Base-by-base conservation (phyloP, 2,329 filamentous ascomycete genomes). In the Passalora sequoiae region DNA sequence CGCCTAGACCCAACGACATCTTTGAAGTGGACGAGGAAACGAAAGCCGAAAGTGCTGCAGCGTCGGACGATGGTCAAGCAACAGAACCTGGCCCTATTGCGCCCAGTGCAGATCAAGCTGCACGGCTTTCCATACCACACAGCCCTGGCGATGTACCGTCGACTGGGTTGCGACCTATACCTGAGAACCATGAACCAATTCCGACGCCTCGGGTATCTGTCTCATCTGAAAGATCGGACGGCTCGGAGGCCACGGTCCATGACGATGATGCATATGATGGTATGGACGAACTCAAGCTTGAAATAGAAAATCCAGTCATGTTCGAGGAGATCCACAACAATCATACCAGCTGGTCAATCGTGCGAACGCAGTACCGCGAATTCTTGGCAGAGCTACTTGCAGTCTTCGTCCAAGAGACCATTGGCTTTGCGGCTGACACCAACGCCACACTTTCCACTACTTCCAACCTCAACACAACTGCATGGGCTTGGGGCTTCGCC, bases 371-470 rank as follows among this genome's bases (percentile, higher is more conserved):
- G 25, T 70, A 75, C 51, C 69, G 74, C 8, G 74, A 78, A 54
- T 71, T 73, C 20, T 62, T 77, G 2, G 75, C 74, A 1, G 75
- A 79, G 49, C 66, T 72, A 1, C 65, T 79, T 6, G 73, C 68
- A 3, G 73, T 74, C 45, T 44, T 60, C 9, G 44, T 61, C 1
- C 51, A 60, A 29, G 37, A 58, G 1, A 57, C 53, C 5, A 65
- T 77, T 16, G 75, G 74, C 4, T 70, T 78, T 46, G 71, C 66
- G 37, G 69, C 69, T 9, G 71, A 76, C 43, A 61, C 76, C 1
- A 66, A 67, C 1, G 67, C 74, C 21, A 69, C 69, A 1, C 43
- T 55, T 12, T 48, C 45, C 22, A 38, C 45, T n/a, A 46, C 42
- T 4, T 39, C 36, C 6, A 74, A 71, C 22, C 69, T 69, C 3